phyloP scores from a whole-genome alignment of 192 early-diverging fungal genomes.

The Linderina pennispora region DNA sequence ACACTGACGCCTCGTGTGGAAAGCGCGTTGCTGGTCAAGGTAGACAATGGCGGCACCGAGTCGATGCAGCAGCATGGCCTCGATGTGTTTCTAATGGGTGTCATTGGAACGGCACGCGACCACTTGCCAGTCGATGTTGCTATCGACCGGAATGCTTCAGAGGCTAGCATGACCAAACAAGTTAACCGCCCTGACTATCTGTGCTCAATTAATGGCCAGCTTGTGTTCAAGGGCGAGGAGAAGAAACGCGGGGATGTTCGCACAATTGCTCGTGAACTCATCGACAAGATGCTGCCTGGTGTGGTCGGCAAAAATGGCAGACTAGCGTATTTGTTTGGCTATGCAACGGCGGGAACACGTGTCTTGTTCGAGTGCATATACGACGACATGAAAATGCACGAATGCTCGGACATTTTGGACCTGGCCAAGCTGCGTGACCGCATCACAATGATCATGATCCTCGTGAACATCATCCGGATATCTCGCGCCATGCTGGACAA shows the following conservation, averaged over 20 bases:
- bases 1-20: slow-evolving; percentile 30
- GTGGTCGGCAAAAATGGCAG: slow-evolving; percentile 21
- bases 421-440: slow-evolving; percentile 15
- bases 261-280: slow-evolving; percentile 25
- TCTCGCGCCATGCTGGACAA: no score
- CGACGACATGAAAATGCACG: slow-evolving; percentile 15
- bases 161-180: slow-evolving; percentile 19
- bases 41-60: slow-evolving; percentile 20
- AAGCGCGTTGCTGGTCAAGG: slow-evolving; percentile 14
- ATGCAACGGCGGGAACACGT: slow-evolving; percentile 32
- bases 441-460: slow-evolving; percentile 17
- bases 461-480: slow-evolving; percentile 33
- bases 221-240: slow-evolving; percentile 46
- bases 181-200: slow-evolving; percentile 33
- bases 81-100: slow-evolving; percentile 29
- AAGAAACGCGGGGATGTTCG: slow-evolving; percentile 27
- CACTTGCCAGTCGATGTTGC: slow-evolving; percentile 9
- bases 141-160: slow-evolving; percentile 34
- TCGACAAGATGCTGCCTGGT: slow-evolving; percentile 21
- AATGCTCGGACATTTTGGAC: slow-evolving; percentile 32
- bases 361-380: slow-evolving; percentile 39
- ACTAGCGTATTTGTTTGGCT: slow-evolving; percentile 25
- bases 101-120: slow-evolving; percentile 29
- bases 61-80: slow-evolving; percentile 36
- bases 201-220: slow-evolving; percentile 20